Evolutionary conservation across 2,329 filamentous ascomycete genomes (phyloP), one percentile per base, ranked within the genome.

Genomic region (Metarhizium brunneum): DNA sequence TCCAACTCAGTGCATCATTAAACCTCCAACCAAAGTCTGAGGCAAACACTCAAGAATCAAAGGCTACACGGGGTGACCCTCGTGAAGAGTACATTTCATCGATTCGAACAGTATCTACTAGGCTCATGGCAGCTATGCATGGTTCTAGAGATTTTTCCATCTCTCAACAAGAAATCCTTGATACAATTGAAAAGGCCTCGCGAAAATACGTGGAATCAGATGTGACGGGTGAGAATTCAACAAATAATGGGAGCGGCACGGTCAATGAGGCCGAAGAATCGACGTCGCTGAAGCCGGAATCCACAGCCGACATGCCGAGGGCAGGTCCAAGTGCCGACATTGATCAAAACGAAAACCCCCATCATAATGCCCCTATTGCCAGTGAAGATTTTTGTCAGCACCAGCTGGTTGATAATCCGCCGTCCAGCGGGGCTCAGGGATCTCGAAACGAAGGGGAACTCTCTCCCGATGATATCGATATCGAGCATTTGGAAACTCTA

Each of bases 171-270:
- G 75, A 79, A 7, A 72, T 77, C 4, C 63, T 83, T 20, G 73
- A 79, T 7, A 69, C 73, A 18, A 78, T 84, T 38, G 73, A 76
- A 56, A 71, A 70, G 42, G 81, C 80, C 3, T 75, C 79, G 0
- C 73, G 70, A 49, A 76, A 76, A 55, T 84, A 81, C 54, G 66
- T 83, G 1, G 70, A 72, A 7, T 69, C 70, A 1, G 48, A 47
- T 11, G 6, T 45, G 18, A 48, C 30, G 29, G 29, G 5, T 18
- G 10, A 11, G 35, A 14, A 13, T 14, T 16, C 18, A 13, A 50
- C 35, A n/a, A 4, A 18, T n/a, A 20, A 45, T 20, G 38, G n/a
- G 36, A 30, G 16, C 40, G 16, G 29, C 25, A 13, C 29, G 16
- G 14, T 4, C 11, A 47, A 25, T 38, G 40, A n/a, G 38, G 32